A percentile compares a stretch with the other conserved stretches of the same genome.
Conservation (phyloP, 305 asterid species). For the Plantago lanceolata region DNA sequence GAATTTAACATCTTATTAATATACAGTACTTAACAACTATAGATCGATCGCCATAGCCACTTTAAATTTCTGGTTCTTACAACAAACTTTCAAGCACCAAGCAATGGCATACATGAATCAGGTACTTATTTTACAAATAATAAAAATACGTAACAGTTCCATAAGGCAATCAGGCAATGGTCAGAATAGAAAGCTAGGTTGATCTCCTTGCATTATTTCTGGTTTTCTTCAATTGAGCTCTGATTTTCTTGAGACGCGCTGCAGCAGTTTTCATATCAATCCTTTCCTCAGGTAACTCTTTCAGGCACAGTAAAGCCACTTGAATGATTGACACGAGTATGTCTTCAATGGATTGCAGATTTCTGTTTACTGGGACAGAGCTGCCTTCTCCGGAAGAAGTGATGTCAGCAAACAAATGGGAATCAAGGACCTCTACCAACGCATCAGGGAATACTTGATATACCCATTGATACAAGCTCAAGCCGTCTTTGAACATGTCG, state of each 20-base stretch:
- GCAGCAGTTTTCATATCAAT: constrained; percentile 27
- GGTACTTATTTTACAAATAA: too few relatives aligned
- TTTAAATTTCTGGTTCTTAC: too few relatives aligned
- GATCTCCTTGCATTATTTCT: background rate
- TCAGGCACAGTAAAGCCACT: constrained; percentile 33
- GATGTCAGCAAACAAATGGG: constrained; percentile 20
- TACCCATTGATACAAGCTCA: constrained; percentile 41
- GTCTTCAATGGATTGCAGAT: constrained; percentile 4
- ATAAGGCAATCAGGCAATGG: too few relatives aligned
- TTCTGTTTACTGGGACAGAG: constrained; percentile 1
- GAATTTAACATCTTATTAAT: too few relatives aligned
- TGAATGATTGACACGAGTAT: constrained; percentile 23
- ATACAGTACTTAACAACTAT: too few relatives aligned
- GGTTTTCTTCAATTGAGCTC: constrained; percentile 15
- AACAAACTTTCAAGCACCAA: too few relatives aligned
- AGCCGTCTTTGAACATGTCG: constrained; percentile 29
- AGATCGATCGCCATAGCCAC: too few relatives aligned
- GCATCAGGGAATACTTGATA: constrained; percentile 29
- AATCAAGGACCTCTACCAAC: constrained; percentile 29
- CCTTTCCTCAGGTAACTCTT: constrained; percentile 34
- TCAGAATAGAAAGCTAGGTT: background rate
- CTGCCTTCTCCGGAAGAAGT: constrained; percentile 6
- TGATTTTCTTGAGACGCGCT: constrained; percentile 33
- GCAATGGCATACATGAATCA: too few relatives aligned
- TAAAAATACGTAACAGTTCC: too few relatives aligned